A percentile compares a stretch with the other conserved stretches of the same genome.
These are phyloP conservation scores for Hypoxylon rubiginosum DNA, from an alignment of 2,329 filamentous ascomycete genomes.

Conservation along the genomic window DNA sequence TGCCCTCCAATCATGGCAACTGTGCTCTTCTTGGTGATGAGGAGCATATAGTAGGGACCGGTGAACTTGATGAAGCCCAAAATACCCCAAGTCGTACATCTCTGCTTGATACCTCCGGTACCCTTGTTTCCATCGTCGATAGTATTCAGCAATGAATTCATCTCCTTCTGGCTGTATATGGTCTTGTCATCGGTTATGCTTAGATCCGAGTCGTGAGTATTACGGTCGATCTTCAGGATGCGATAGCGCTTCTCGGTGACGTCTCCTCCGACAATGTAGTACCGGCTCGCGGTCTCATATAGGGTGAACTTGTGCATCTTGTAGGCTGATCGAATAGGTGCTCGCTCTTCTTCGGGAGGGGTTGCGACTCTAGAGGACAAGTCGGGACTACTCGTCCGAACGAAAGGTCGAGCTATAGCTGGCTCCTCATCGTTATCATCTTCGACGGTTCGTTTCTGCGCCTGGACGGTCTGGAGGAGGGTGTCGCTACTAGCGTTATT, in stretches of 20 bases:
- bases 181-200: slow-evolving; percentile 94
- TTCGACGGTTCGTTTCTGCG: slow-evolving; percentile 52
- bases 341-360: slow-evolving; percentile 46
- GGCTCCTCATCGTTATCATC: slow-evolving; percentile 71
- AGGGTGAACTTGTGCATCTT: slow-evolving; percentile 98
- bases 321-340: slow-evolving; percentile 59
- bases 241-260: slow-evolving; percentile 89
- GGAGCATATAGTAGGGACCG: slow-evolving; percentile 94
- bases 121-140: slow-evolving; percentile 96
- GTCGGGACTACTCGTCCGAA: slow-evolving; percentile 68
- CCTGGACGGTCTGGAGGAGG: slow-evolving; percentile 50
- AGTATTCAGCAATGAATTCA: slow-evolving; percentile 91
- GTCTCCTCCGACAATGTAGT: slow-evolving; percentile 95
- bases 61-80: slow-evolving; percentile 97
- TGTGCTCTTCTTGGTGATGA: slow-evolving; percentile 95
- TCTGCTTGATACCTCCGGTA: slow-evolving; percentile 89
- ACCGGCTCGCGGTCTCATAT: slow-evolving; percentile 93
- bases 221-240: slow-evolving; percentile 95
- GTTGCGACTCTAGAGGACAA: slow-evolving; percentile 49
- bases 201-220: slow-evolving; percentile 81
- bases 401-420: slow-evolving; percentile 69
- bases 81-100: slow-evolving; percentile 92
- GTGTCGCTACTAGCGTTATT: slow-evolving; percentile 58
- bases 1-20: slow-evolving; percentile 97
- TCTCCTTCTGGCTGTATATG: slow-evolving; percentile 91